Percentiles rank a stretch among this genome's conserved stretches.
Conservation (phyloP, 176 grass and related monocot genomes). For the Urochloa ruziziensis region DNA sequence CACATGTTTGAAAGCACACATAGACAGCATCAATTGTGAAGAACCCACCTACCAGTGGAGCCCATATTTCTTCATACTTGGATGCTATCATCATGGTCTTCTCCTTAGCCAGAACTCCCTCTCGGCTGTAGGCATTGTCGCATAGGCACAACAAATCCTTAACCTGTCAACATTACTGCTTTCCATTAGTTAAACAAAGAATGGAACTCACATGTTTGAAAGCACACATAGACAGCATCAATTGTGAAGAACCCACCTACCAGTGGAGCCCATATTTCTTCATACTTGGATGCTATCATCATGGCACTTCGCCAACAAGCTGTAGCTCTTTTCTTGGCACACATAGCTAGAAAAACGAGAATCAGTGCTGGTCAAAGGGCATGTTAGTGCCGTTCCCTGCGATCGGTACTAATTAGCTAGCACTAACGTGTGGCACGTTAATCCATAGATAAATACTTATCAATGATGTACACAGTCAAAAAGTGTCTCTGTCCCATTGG, state of each 20-base stretch:
- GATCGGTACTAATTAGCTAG: no score
- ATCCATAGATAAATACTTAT: no score
- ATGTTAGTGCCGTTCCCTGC: no score
- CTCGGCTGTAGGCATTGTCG: slow-evolving; percentile 39
- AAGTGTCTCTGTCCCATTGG: no score
- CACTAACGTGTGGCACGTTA: no score
- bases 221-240: background rate
- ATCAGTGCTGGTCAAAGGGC: no score
- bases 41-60: slow-evolving; percentile 63
- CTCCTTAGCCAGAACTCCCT: slow-evolving; percentile 55
- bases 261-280: slow-evolving; percentile 75
- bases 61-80: slow-evolving; percentile 86
- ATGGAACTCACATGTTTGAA: background rate
- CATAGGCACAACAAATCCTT: slow-evolving; percentile 55
- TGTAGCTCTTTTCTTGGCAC: slow-evolving; percentile 63
- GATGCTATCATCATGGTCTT: slow-evolving; percentile 61
- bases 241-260: slow-evolving; percentile 35
- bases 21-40: background rate
- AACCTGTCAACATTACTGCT: slow-evolving; percentile 31
- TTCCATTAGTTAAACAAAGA: background rate
- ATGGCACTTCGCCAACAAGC: slow-evolving; percentile 70
- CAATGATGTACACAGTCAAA: no score
- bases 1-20: background rate
- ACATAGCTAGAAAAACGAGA: no score
- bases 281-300: slow-evolving; percentile 88